A percentile compares a stretch with the other conserved stretches of the same genome.
These are phyloP conservation scores for Coprinopsis cinerea DNA, from an alignment of 768 basidiomycete species.

Conservation along the genomic window DNA sequence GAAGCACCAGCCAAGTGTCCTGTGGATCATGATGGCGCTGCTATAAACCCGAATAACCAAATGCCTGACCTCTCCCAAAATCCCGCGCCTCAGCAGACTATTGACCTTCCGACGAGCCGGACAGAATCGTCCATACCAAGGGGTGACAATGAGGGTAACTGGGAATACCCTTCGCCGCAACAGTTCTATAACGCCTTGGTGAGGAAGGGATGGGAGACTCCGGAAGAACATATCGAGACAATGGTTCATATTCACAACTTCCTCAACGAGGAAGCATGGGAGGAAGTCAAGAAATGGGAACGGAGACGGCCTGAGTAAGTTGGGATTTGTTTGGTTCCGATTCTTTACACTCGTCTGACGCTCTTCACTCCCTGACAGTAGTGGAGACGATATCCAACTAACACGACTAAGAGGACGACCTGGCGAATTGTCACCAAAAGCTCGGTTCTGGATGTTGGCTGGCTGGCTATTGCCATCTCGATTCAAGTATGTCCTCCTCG, in stretches of 20 bases:
- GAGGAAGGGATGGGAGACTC: slow-evolving; percentile 95
- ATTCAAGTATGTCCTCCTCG: slow-evolving; percentile 73
- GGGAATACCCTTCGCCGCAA: slow-evolving; percentile 98
- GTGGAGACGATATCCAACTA: slow-evolving; percentile 65
- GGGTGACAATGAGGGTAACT: slow-evolving; percentile 42
- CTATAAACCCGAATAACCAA: slow-evolving; percentile 72
- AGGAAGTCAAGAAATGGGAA: slow-evolving; percentile 93
- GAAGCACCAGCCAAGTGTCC: slow-evolving; percentile 52
- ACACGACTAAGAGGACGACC: slow-evolving; percentile 86
- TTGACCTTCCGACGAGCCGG: slow-evolving; percentile 66
- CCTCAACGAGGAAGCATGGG: slow-evolving; percentile 94
- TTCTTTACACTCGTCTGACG: neutral
- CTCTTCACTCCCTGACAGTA: too few relatives aligned
- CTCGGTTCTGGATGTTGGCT: slow-evolving; percentile 77
- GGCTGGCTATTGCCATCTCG: slow-evolving; percentile 85
- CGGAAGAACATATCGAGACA: slow-evolving; percentile 90
- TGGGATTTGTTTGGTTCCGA: neutral
- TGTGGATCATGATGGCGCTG: slow-evolving; percentile 41
- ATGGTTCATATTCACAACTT: slow-evolving; percentile 99
- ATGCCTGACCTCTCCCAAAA: slow-evolving; percentile 82
- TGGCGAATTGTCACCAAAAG: slow-evolving; percentile 92
- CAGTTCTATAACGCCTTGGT: slow-evolving; percentile 98
- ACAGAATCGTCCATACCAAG: slow-evolving; percentile 85
- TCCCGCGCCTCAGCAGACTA: slow-evolving; percentile 49
- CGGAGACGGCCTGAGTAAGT: slow-evolving; percentile 56